Evolutionary conservation across 2,329 filamentous ascomycete species (phyloP), one percentile per base, ranked within the genome.

Genomic region (Fusarium nygamai): DNA sequence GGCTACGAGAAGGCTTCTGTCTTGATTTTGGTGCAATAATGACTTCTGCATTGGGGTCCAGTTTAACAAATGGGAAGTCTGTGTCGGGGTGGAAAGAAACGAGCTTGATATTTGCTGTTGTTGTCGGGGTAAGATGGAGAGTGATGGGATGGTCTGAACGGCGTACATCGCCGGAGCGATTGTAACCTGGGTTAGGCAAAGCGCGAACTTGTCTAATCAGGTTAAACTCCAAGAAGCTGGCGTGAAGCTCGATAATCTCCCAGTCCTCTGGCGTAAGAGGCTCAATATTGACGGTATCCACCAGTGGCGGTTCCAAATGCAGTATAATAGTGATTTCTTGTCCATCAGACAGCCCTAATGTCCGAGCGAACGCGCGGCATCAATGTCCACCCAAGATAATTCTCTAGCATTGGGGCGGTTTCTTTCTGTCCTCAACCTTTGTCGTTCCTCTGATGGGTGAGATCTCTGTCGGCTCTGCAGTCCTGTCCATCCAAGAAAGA

Each of bases 201-300:
- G 96, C 96, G 76, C 96, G 92, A 76, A 99, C 95, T 84, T 99
- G 96, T 48, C 92, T 93, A 34, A 97, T 87, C 59, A 99, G 91
- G 82, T 99, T 98, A 72, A 98, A 88, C 81, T 99, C 96, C 54
- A 99, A 87, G 80, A 98, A 99, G 19, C 92, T 96, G 8, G 96
- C 96, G 85, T 99, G 96, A 4, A 99, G 87, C 83, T 99, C 96
- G 78, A 99, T 98, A 78, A 98, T 97, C 84, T 99, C 96, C 96
- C 96, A 99, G 81, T 99, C 96, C 65, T 97, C 94, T 3, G 96
- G 91, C 0, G 96, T 98, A 78, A 98, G 84, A 36, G 96, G 96
- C 82, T 99, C 96, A 77, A 99, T 98, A 81, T 98, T 94, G 82
- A 99, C 93, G 3, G 95, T 98, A 82, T 98, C 94, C 54, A 94